These are phyloP conservation scores for Clarkia xantiana DNA, from an alignment of 345 rosid species.

Conservation along the genomic window DNA sequence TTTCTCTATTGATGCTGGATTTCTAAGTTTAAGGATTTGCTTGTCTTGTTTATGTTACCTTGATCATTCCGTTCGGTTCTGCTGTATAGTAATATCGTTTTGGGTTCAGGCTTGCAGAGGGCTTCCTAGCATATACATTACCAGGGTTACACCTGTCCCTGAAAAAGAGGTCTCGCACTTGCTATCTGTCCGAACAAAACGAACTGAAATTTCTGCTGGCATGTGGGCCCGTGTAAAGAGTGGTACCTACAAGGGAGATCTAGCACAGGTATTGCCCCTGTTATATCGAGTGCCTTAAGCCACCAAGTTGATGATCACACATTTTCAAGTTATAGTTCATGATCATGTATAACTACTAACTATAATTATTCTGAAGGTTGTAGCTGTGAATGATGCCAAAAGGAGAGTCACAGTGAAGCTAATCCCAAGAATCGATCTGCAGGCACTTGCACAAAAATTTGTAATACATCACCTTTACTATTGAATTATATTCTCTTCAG, in stretches of 20 bases:
- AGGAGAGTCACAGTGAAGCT: constrained; percentile 70
- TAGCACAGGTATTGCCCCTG: constrained; percentile 48
- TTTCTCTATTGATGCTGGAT: not conserved
- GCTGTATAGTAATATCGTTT: constrained; percentile 3
- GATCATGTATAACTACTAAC: constrained; percentile 2
- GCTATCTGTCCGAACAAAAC: constrained; percentile 39
- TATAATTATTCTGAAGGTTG: constrained; percentile 41
- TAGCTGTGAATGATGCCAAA: constrained; percentile 48
- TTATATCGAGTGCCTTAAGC: not conserved
- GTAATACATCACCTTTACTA: constrained; percentile 17
- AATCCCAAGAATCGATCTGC: constrained; percentile 84
- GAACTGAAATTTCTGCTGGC: constrained; percentile 37
- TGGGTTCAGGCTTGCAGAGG: constrained; percentile 60
- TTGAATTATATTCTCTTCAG: too few relatives aligned
- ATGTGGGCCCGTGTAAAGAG: constrained; percentile 80
- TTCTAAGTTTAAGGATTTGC: too few relatives aligned
- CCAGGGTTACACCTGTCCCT: constrained; percentile 47
- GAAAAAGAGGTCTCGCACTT: constrained; percentile 49
- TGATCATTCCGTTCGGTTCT: not conserved
- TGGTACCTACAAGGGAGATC: constrained; percentile 93
- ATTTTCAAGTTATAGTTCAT: constrained; percentile 1
- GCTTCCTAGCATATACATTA: constrained; percentile 46
- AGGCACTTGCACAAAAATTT: constrained; percentile 64
- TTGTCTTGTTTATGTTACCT: too few relatives aligned
- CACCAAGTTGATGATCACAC: constrained; percentile 2